These are phyloP conservation scores for Prinsepia uniflora DNA, from an alignment of 306 rosid species.

Conservation along the genomic window DNA sequence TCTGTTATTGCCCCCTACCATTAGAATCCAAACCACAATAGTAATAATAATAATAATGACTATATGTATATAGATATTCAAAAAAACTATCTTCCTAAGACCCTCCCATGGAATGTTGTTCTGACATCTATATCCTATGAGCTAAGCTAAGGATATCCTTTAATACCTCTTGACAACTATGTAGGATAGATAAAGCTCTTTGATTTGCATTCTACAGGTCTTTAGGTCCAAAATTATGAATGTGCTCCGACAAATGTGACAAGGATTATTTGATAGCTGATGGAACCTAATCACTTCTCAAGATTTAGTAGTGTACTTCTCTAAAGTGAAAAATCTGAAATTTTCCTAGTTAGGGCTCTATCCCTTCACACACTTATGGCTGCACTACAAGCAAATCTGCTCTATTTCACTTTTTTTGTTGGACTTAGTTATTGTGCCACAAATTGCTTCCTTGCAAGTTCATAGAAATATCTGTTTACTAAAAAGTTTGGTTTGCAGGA, in stretches of 20 bases:
- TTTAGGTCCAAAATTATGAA: not conserved
- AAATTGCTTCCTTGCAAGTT: not conserved
- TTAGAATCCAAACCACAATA: too few relatives aligned
- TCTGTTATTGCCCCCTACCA: not conserved
- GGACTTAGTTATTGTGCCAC: not conserved
- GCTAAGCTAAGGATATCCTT: not conserved
- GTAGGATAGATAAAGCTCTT: not conserved
- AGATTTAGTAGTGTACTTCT: not conserved
- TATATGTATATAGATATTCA: too few relatives aligned
- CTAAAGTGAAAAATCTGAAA: not conserved
- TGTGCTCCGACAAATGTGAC: not conserved
- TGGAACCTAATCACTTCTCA: not conserved
- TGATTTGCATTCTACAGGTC: not conserved
- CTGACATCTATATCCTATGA: not conserved
- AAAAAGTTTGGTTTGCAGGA: slow-evolving; percentile 47
- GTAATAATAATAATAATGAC: too few relatives aligned
- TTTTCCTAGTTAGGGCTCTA: not conserved
- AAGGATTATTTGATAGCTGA: not conserved
- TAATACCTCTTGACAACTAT: not conserved
- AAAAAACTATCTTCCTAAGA: not conserved
- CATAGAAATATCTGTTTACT: not conserved
- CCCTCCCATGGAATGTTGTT: slow-evolving; percentile 7
- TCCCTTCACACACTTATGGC: not conserved
- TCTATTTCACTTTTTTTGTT: not conserved
- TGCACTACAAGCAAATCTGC: not conserved